Evolutionary conservation across 2,329 filamentous ascomycete species (phyloP).

Genomic region (Phialemoniopsis sp.): DNA sequence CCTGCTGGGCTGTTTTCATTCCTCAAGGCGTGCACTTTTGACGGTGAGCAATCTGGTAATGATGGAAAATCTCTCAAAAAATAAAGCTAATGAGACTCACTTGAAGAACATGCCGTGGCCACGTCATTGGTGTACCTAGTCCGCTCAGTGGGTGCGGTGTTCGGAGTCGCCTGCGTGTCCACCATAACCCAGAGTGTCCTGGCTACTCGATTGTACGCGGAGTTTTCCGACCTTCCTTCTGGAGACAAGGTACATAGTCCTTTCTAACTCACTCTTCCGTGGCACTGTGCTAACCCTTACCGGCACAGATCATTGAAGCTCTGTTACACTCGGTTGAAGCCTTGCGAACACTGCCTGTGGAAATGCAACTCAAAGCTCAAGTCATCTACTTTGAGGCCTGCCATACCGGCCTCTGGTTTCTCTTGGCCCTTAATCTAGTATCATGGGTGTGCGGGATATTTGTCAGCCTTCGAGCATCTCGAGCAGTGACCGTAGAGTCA

Average conservation of each 20-base stretch:
- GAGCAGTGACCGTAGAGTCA: too few species aligned
- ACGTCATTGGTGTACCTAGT: conserved; percentile 61
- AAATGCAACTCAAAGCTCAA: conserved; percentile 51
- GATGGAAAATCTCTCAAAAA: conserved; percentile 19
- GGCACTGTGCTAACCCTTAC: conserved; percentile 12
- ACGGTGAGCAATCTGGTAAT: conserved; percentile 6
- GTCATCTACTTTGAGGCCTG: conserved; percentile 39
- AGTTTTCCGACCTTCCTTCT: conserved; percentile 12
- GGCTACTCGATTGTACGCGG: conserved; percentile 55
- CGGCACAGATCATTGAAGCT: conserved; percentile 50
- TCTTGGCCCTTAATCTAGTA: conserved; percentile 1
- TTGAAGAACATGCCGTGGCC: conserved; percentile 59
- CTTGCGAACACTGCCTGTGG: conserved; percentile 48
- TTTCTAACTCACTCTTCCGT: conserved; percentile 13
- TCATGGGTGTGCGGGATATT: too few species aligned
- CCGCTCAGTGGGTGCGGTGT: conserved; percentile 58
- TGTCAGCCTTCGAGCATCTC: too few species aligned
- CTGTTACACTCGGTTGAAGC: conserved; percentile 58
- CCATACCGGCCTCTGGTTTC: conserved; percentile 6
- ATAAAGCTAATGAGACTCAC: too few species aligned
- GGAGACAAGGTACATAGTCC: too few species aligned
- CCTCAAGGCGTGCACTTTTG: background rate
- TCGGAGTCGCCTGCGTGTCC: conserved; percentile 59
- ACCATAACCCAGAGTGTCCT: conserved; percentile 59
- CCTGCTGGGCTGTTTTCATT: conserved; percentile 1